These are phyloP conservation scores for Suhomyces tanzawaensis DNA, from an alignment of 805 yeast genomes.

Conservation along the genomic window DNA sequence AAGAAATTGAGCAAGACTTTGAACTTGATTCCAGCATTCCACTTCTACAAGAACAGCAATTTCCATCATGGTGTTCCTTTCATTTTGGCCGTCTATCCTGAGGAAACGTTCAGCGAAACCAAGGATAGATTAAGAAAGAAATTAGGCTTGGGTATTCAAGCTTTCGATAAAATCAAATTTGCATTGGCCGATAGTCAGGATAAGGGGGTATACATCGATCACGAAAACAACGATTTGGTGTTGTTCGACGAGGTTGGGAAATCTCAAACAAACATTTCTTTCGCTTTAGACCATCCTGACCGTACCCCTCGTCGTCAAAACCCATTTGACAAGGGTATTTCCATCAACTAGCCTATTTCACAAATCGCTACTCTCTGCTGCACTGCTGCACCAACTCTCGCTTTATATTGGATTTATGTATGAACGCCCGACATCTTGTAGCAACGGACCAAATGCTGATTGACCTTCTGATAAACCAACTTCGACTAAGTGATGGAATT, in stretches of 20 bases:
- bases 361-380: not conserved
- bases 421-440: too few species aligned
- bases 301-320: slow-evolving; percentile 50
- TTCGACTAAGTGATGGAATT: too few species aligned
- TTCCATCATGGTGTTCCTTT: slow-evolving; percentile 84
- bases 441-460: too few species aligned
- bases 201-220: slow-evolving; percentile 43
- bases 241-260: slow-evolving; percentile 53
- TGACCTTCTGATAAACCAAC: too few species aligned
- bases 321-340: slow-evolving; percentile 42
- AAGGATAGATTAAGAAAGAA: slow-evolving; percentile 63
- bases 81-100: slow-evolving; percentile 65
- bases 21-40: slow-evolving; percentile 64
- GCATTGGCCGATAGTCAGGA: slow-evolving; percentile 49
- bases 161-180: slow-evolving; percentile 72
- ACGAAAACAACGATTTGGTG: slow-evolving; percentile 50
- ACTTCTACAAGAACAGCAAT: slow-evolving; percentile 68
- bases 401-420: not conserved
- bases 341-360: slow-evolving; percentile 26
- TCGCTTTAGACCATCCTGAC: slow-evolving; percentile 89
- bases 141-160: slow-evolving; percentile 75
- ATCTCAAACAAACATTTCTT: slow-evolving; percentile 42
- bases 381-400: not conserved
- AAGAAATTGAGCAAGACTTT: slow-evolving; percentile 25
- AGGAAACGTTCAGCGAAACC: slow-evolving; percentile 63